These are phyloP conservation scores for Calonectria hawksworthii DNA, from an alignment of 2,329 filamentous ascomycete species.

Conservation along the genomic window DNA sequence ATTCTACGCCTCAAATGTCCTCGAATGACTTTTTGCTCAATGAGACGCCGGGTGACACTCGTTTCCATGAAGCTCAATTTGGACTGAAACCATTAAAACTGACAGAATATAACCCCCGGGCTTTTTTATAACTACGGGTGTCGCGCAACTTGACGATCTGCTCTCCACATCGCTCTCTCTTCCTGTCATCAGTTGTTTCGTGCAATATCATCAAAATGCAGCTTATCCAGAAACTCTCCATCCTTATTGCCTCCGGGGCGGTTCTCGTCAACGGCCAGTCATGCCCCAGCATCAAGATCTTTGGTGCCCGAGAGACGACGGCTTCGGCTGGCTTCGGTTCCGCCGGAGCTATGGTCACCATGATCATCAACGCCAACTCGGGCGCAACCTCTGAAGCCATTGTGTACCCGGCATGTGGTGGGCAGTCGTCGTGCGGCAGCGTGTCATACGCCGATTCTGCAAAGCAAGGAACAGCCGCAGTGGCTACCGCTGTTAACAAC, in stretches of 20 bases:
- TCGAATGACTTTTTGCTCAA: constrained; percentile 1
- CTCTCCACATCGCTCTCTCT: neutral
- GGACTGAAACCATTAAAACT: constrained; percentile 7
- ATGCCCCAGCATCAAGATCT: constrained; percentile 60
- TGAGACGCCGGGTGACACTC: neutral
- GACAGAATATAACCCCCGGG: neutral
- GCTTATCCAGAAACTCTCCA: constrained; percentile 2
- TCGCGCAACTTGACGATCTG: neutral
- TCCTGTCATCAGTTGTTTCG: neutral
- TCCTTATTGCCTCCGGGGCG: constrained; percentile 26
- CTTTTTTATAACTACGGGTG: neutral
- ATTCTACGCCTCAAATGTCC: neutral
- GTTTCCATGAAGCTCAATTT: neutral
- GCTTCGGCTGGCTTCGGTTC: constrained; percentile 67
- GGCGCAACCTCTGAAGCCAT: constrained; percentile 30
- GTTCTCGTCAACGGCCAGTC: constrained; percentile 33
- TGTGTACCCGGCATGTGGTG: constrained; percentile 69
- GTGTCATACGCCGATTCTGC: constrained; percentile 72
- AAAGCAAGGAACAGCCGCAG: constrained; percentile 68
- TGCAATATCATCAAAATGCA: neutral
- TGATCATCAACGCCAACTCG: constrained; percentile 49
- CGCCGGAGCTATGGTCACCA: constrained; percentile 63
- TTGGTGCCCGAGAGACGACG: constrained; percentile 63
- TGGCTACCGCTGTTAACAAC: constrained; percentile 70
- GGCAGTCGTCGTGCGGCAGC: constrained; percentile 69